These are phyloP conservation scores for Alternaria postmessia DNA, from an alignment of 2,329 filamentous ascomycete species.

Conservation along the genomic window DNA sequence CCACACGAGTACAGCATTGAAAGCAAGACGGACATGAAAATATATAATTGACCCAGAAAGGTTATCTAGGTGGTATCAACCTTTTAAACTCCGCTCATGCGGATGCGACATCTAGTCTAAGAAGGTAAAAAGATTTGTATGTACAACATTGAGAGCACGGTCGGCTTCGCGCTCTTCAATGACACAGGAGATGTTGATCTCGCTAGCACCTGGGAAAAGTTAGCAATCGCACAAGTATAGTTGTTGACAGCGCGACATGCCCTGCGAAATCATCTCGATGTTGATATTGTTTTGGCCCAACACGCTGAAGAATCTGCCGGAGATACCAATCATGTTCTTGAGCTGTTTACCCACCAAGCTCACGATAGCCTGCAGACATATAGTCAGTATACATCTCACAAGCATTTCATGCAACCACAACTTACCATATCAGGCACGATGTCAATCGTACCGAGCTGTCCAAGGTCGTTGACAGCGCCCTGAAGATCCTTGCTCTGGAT, in stretches of 20 bases:
- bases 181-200: constrained; percentile 99
- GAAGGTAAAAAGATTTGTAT: constrained; percentile 97
- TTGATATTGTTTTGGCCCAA: constrained; percentile 94
- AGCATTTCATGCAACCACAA: too few species aligned
- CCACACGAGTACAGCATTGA: too few species aligned
- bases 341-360: constrained; percentile 94
- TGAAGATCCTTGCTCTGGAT: constrained; percentile 58
- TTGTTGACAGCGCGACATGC: constrained; percentile 58
- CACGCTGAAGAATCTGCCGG: constrained; percentile 92
- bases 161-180: constrained; percentile 91
- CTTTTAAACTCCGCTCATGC: constrained; percentile 24
- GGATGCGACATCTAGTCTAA: constrained; percentile 67
- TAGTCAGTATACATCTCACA: too few species aligned
- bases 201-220: constrained; percentile 77
- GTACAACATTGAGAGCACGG: constrained; percentile 92
- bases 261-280: constrained; percentile 99
- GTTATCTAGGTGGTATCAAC: constrained; percentile 30
- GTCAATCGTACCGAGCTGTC: constrained; percentile 86
- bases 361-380: constrained; percentile 70
- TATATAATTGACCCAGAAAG: constrained; percentile 1
- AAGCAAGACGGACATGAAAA: background rate
- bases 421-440: constrained; percentile 79
- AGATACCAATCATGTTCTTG: constrained; percentile 95
- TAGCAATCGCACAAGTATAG: background rate
- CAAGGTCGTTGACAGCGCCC: constrained; percentile 71